Evolutionary conservation across 345 rosid species (phyloP).

Genomic region (Sisymbrium altissimum): DNA sequence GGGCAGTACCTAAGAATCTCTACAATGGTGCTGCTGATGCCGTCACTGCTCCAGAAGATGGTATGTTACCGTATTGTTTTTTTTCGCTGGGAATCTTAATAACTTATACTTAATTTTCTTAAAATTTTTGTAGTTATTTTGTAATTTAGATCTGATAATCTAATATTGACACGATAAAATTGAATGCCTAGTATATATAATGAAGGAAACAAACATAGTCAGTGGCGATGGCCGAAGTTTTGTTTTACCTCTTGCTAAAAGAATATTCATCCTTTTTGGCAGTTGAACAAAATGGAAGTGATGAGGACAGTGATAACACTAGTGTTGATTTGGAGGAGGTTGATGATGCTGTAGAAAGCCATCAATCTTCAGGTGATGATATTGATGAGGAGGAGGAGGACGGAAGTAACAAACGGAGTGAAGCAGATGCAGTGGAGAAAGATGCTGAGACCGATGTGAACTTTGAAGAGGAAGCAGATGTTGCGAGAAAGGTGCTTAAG

Average conservation of each 20-base stretch:
- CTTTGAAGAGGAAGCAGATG: slow-evolving; percentile 75
- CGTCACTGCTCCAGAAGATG: slow-evolving; percentile 49
- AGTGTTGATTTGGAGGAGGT: slow-evolving; percentile 63
- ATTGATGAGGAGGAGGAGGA: slow-evolving; percentile 25
- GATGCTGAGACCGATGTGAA: slow-evolving; percentile 39
- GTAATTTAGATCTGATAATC: not conserved
- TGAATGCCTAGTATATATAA: not conserved
- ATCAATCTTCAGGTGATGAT: slow-evolving; percentile 25
- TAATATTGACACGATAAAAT: not conserved
- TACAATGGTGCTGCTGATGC: slow-evolving; percentile 48
- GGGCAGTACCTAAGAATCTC: slow-evolving; percentile 93
- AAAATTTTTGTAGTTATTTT: not conserved
- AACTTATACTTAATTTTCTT: not conserved
- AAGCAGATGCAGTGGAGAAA: slow-evolving; percentile 34
- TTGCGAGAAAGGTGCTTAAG: slow-evolving; percentile 69
- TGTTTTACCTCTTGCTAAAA: not conserved
- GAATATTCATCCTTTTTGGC: slow-evolving; percentile 23
- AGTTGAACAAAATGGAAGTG: slow-evolving; percentile 48
- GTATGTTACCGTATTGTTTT: slow-evolving; percentile 36
- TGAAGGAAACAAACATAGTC: not conserved
- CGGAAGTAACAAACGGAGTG: slow-evolving; percentile 29
- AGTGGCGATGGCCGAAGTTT: not conserved
- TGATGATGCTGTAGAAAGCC: slow-evolving; percentile 35
- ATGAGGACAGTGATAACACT: slow-evolving; percentile 49
- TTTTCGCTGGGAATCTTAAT: not conserved